Evolutionary conservation across 2,329 filamentous ascomycete genomes (phyloP), one percentile per base, ranked within the genome.

Genomic region (Apiospora hydei): DNA sequence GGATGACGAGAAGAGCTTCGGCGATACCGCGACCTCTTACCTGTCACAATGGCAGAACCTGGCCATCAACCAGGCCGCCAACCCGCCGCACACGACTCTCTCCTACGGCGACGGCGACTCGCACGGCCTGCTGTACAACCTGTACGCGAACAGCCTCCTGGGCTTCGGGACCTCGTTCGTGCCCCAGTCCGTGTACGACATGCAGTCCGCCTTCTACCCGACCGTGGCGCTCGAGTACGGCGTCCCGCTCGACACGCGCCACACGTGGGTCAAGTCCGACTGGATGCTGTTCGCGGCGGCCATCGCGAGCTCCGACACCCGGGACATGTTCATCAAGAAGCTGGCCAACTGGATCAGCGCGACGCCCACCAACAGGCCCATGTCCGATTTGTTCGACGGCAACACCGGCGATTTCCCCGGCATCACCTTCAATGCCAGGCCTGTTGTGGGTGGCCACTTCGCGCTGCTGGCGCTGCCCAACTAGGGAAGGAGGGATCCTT

Each of bases 241-340:
- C n/a, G 87, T 97, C 0, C 92, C 94, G 0, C 90, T 97, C 13
- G 94, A 97, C 83, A 92, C 89, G 66, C 90, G 94, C 68, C 93
- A 96, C 82, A 84, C 91, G 0, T 96, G 94, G 84, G 93, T 94
- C 74, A 97, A 97, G 84, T 90, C 90, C 0, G 94, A 97, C 84
- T 97, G 94, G 94, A 91, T 95, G 79, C 90, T 96, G 80, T 95
- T 95, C 83, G 89, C 90, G 6, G 94, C 94, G n/a, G 92, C 94
- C 13, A 91, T 95, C 14, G 88, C 93, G 0, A 87, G 86, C 57
- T 81, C 85, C 70, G 81, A 85, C 43, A 92, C 92, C 1, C 87
- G 90, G 71, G 82, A 86, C 14, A 86, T 91, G 79, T 93, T 97
- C 76, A 85, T 96, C 69, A 84, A 89, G 68, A 87, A 89, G 47